Percentiles rank a stretch among this genome's conserved stretches.
phyloP scores from a whole-genome alignment of 2,329 filamentous ascomycete genomes.

The Penicillium aurantiogriseum region DNA sequence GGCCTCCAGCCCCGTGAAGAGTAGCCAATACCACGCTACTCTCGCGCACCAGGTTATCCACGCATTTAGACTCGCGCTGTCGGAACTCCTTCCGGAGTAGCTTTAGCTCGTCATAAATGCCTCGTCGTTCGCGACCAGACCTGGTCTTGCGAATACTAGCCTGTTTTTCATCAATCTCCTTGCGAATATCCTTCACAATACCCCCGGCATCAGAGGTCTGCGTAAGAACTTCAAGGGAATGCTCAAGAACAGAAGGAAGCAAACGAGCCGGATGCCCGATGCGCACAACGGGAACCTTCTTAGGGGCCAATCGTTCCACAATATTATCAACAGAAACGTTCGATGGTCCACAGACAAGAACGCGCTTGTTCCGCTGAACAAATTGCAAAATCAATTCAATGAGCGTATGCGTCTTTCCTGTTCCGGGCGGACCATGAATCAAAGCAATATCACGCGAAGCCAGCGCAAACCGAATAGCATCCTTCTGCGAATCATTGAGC shows the following conservation, averaged over 20 bases:
- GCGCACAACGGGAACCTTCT: slow-evolving; percentile 82
- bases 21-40: slow-evolving; percentile 91
- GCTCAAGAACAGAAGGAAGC: slow-evolving; percentile 79
- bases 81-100: slow-evolving; percentile 85
- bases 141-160: slow-evolving; percentile 83
- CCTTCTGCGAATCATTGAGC: slow-evolving; percentile 62
- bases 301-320: slow-evolving; percentile 81
- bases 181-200: slow-evolving; percentile 84
- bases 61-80: slow-evolving; percentile 77
- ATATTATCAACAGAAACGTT: slow-evolving; percentile 99
- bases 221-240: slow-evolving; percentile 88
- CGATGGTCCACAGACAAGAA: slow-evolving; percentile 93
- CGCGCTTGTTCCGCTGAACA: slow-evolving; percentile 66
- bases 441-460: slow-evolving; percentile 77
- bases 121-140: slow-evolving; percentile 72
- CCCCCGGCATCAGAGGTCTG: slow-evolving; percentile 84
- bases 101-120: slow-evolving; percentile 81
- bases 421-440: slow-evolving; percentile 93
- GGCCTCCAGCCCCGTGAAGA: slow-evolving; percentile 85
- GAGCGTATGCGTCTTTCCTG: slow-evolving; percentile 93
- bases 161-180: slow-evolving; percentile 91
- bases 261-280: slow-evolving; percentile 90
- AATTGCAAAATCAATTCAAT: slow-evolving; percentile 95
- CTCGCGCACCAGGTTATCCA: slow-evolving; percentile 68
- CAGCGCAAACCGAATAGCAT: slow-evolving; percentile 75